Conservation (phyloP, 805 yeast genomes). For the Cyberlindnera euphorbiae region DNA sequence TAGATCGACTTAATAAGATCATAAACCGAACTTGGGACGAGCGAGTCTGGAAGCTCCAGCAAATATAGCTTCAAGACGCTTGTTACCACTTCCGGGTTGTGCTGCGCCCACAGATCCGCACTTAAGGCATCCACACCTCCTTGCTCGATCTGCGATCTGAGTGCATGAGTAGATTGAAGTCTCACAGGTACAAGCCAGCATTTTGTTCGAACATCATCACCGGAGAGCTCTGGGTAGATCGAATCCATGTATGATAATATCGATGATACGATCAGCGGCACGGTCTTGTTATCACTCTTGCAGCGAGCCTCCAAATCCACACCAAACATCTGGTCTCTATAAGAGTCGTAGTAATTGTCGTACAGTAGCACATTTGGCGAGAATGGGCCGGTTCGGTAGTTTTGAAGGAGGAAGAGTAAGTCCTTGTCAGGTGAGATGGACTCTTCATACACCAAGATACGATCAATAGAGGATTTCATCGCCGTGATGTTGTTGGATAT, state of each 20-base stretch:
- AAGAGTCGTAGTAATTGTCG: constrained; percentile 74
- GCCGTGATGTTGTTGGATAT: constrained; percentile 56
- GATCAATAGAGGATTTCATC: constrained; percentile 55
- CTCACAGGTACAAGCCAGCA: constrained; percentile 69
- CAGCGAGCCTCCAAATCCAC: constrained; percentile 69
- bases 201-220: constrained; percentile 63
- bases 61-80: constrained; percentile 68
- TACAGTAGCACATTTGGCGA: constrained; percentile 67
- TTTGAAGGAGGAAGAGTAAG: constrained; percentile 58
- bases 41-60: constrained; percentile 74
- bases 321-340: constrained; percentile 70
- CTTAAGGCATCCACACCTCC: constrained; percentile 39
- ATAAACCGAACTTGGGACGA: constrained; percentile 59
- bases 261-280: constrained; percentile 62
- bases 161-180: constrained; percentile 52
- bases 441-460: constrained; percentile 60
- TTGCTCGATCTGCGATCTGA: constrained; percentile 55
- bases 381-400: constrained; percentile 69
- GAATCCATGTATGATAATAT: constrained; percentile 63
- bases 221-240: constrained; percentile 61
- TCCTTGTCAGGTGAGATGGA: constrained; percentile 68
- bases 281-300: constrained; percentile 65
- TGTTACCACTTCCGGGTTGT: constrained; percentile 55
- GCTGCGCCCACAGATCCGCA: constrained; percentile 27
- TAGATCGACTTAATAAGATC: constrained; percentile 69